phyloP scores from a whole-genome alignment of 441 rosid species.

The Isatis lusitanica region DNA sequence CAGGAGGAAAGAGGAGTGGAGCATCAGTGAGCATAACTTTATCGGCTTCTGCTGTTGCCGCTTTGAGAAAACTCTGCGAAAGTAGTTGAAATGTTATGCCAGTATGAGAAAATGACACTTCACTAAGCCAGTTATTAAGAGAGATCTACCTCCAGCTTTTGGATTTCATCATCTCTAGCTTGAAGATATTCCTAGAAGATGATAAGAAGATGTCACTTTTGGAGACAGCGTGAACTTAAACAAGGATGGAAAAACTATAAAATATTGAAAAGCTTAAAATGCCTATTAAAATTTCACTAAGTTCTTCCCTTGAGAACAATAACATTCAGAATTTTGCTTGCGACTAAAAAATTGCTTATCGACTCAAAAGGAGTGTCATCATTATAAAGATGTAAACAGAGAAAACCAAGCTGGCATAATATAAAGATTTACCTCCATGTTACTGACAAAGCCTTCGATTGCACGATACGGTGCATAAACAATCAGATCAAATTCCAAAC shows the following conservation, averaged over 20 bases:
- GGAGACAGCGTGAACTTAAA: neutral
- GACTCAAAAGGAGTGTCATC: constrained; percentile 6
- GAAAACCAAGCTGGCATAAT: neutral
- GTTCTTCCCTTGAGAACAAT: neutral
- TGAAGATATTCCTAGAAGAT: constrained; percentile 54
- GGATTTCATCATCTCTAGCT: constrained; percentile 56
- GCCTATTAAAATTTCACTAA: neutral
- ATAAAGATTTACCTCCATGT: constrained; percentile 67
- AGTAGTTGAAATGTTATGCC: constrained; percentile 25
- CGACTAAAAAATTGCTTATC: neutral
- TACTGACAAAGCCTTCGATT: constrained; percentile 78
- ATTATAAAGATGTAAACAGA: neutral
- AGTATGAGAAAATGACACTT: constrained; percentile 20
- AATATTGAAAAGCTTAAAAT: neutral
- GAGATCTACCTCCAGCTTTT: constrained; percentile 59
- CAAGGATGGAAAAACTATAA: constrained; percentile 8
- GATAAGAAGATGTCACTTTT: constrained; percentile 25
- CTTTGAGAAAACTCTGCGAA: constrained; percentile 64
- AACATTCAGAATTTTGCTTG: constrained; percentile 5
- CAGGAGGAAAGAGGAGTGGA: constrained; percentile 85
- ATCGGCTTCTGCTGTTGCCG: constrained; percentile 71
- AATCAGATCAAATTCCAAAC: constrained; percentile 93
- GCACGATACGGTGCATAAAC: constrained; percentile 91
- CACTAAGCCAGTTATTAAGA: constrained; percentile 3
- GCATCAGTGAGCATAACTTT: constrained; percentile 90